Evolutionary conservation across 441 rosid species (phyloP), one percentile per base, ranked within the genome.

Genomic region (Breynia disticha): DNA sequence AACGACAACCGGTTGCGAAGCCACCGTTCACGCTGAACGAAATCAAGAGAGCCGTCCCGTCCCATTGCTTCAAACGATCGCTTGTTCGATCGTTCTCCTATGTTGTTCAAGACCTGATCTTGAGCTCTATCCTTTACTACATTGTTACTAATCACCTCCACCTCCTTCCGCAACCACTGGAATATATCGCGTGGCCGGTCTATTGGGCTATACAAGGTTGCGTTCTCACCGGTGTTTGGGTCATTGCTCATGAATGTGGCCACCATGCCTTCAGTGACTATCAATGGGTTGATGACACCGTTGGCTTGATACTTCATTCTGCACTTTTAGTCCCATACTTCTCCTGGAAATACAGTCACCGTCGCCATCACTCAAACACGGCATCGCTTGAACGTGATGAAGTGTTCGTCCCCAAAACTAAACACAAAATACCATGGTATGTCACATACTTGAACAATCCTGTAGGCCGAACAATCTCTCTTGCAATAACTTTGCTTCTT

Each of bases 201-300:
- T 90, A 90, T 60, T 80, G 97, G 91, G 72, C 63, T 15, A 7
- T 78, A 24, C 97, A 90, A 55, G 96, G 96, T 56, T 78, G 81
- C 56, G 53, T 87, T 56, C 70, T 78, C 16, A 84, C 90, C 3
- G 90, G 97, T 7, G 67, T 87, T 52, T 87, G 95, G 96, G 90
- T 90, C 50, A 61, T 90, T 22, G 95, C 86, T 1, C 96, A 90
- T 8, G 95, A 90, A 50, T 90, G 97, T 1, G 96, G 97, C 45
- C 96, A 90, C 68, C 95, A 87, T 15, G 96, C 97, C 52, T 87
- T 90, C 70, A 90, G 97, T 43, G 86, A 84, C 41, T 76, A 83
- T 69, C 91, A 78, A 1, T 84, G 83, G 91, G 68, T 87, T 0
- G 91, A 90, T 45, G 95, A 90, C 72, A 69, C 73, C 0, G 83